Evolutionary conservation across 139 green algal genomes (phyloP), one percentile per base, ranked within the genome.

Genomic region (Chlorella sorokiniana): DNA sequence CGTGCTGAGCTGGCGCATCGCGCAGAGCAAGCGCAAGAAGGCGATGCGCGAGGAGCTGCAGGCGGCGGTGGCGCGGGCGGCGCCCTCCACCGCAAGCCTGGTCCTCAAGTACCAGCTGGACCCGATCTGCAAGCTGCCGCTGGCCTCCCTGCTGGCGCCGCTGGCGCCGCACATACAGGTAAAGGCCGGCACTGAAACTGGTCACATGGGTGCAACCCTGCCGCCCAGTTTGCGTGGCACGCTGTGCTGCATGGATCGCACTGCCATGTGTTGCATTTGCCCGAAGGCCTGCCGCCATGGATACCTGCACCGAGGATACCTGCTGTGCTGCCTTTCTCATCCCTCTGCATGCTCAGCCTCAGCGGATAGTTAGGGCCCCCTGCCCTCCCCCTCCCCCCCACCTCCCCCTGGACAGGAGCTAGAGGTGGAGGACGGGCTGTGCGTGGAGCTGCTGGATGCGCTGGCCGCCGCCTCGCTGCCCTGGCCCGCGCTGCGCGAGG

Each of bases 401-500:
- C 56, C 18, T n/a, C 48, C 14, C 14, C 48, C 62, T 42, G 31
- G 5, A 16, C 65, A 72, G 65, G 23, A 35, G 73, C 73, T 79
- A 10, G 54, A 79, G 4, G 73, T 54, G 10, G 73, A 79, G 35
- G 73, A 79, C 38, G 73, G 73, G 27, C 73, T 79, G 54, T 69
- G 73, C 54, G 20, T 5, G 7, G 20, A 41, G 52, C 73, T 79
- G 73, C 27, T 79, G 27, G 54, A 51, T 3, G 16, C 37, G 37
- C 51, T 79, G 27, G 70, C 44, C 70, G 16, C 10, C 38, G 8
- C 37, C 23, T 56, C 48, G 16, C 48, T 16, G 22, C 52, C 37
- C 10, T 79, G 73, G 73, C 3, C 27, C 7, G 3, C 73, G 20
- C 73, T 79, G 51, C 52, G 44, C 10, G 54, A 69, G 54, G 73